Conservation (phyloP, 106 monocot species). For the Apostasia ramifera region DNA sequence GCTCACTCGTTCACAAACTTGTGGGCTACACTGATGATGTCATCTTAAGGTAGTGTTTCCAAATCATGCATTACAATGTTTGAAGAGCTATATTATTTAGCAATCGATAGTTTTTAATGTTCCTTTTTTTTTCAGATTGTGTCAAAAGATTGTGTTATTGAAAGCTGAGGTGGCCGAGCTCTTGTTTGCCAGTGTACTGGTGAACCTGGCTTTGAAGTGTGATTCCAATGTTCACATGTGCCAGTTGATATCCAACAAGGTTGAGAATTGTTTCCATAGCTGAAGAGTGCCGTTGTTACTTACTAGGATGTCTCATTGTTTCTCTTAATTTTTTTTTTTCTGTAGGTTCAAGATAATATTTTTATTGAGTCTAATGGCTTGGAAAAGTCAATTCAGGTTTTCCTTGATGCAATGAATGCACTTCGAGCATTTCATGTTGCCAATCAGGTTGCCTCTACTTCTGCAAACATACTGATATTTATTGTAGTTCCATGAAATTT, state of each 20-base stretch:
- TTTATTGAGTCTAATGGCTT: conserved; percentile 53
- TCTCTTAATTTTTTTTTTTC: conserved; percentile 1
- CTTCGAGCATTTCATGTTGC: conserved; percentile 54
- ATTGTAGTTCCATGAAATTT: too few species aligned
- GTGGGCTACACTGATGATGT: conserved; percentile 53
- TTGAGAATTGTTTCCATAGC: conserved; percentile 1
- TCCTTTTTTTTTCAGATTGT: conserved; percentile 44
- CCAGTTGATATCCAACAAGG: conserved; percentile 67
- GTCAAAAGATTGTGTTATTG: conserved; percentile 62
- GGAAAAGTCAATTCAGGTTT: conserved; percentile 60
- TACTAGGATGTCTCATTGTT: background rate
- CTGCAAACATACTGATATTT: conserved; percentile 33
- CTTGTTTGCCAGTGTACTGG: conserved; percentile 61
- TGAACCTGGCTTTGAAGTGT: conserved; percentile 45
- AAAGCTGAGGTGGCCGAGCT: conserved; percentile 79
- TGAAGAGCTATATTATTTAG: background rate
- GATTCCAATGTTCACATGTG: conserved; percentile 38
- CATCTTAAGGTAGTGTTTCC: conserved; percentile 46
- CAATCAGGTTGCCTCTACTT: conserved; percentile 28
- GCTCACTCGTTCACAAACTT: conserved; percentile 65
- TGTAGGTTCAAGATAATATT: conserved; percentile 68
- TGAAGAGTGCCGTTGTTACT: background rate
- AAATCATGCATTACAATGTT: background rate
- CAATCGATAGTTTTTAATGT: background rate
- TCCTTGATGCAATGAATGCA: conserved; percentile 57